Conservation (phyloP, 257 asterid genomes). For the Fraxinus quadrangulata region DNA sequence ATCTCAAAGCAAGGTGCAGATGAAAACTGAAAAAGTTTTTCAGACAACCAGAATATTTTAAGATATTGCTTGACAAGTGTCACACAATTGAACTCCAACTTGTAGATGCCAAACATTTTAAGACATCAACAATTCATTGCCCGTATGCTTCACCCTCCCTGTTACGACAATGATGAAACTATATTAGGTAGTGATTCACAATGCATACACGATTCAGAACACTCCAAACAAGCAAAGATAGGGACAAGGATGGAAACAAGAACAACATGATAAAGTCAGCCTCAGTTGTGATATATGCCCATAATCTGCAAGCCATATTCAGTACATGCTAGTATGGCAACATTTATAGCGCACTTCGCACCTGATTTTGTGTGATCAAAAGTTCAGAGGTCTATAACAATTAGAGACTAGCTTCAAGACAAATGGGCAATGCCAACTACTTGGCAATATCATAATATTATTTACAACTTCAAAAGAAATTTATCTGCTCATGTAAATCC, state of each 20-base stretch:
- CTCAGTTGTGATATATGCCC: not conserved
- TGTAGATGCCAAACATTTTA: conserved; percentile 2
- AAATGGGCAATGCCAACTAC: not conserved
- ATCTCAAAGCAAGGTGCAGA: conserved; percentile 17
- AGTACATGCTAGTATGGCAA: not conserved
- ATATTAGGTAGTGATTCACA: not conserved
- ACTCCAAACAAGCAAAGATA: conserved; percentile 12
- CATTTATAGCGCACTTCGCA: not conserved
- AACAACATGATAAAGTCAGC: not conserved
- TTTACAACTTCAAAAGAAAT: not conserved
- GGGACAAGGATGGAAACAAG: not conserved
- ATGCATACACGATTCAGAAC: conserved; percentile 15
- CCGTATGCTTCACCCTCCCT: not conserved
- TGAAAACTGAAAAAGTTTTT: conserved; percentile 4
- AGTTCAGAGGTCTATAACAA: conserved; percentile 13
- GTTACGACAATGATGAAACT: conserved; percentile 18
- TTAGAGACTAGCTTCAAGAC: not conserved
- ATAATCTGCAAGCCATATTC: no score
- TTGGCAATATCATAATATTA: not conserved
- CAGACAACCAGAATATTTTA: not conserved
- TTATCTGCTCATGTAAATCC: not conserved
- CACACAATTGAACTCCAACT: conserved; percentile 15
- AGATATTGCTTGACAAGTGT: conserved; percentile 21
- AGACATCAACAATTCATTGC: not conserved
- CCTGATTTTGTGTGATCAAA: not conserved